Percentiles rank a stretch among this genome's conserved stretches.
Conservation (phyloP, 208 protist species). For the Trypanosoma melophagium region DNA sequence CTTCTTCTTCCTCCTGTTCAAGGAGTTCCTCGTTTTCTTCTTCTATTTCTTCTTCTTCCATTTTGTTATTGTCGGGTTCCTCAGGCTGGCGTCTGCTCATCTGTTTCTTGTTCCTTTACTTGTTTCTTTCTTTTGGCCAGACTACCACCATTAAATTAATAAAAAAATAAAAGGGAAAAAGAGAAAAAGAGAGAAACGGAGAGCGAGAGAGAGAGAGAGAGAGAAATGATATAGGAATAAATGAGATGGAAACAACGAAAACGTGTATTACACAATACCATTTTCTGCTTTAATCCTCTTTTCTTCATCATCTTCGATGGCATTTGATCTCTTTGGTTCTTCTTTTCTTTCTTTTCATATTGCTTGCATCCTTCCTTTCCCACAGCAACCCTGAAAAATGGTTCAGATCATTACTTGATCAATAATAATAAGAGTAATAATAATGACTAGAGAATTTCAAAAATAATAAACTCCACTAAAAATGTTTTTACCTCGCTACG, state of each 20-base stretch:
- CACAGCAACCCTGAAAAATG: no score
- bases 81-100: slow-evolving; percentile 10
- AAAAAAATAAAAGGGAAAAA: slow-evolving; percentile 8
- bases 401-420: no score
- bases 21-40: slow-evolving; percentile 17
- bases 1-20: slow-evolving; percentile 28
- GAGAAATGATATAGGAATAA: slow-evolving; percentile 3
- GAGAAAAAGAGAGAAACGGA: slow-evolving; percentile 15
- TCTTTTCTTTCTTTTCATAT: no score
- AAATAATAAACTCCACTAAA: no score
- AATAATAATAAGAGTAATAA: no score
- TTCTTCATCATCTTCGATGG: no score
- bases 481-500: no score
- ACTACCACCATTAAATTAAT: neutral
- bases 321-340: no score
- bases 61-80: slow-evolving; percentile 1
- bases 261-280: no score
- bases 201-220: neutral
- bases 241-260: slow-evolving; percentile 10
- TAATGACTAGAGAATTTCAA: no score
- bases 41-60: slow-evolving; percentile 34
- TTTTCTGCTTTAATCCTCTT: no score
- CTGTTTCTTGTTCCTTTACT: slow-evolving; percentile 7
- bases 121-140: neutral
- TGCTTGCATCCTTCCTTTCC: no score